phyloP scores from a whole-genome alignment of 2,329 filamentous ascomycete species.

The Microascus cirrosus region DNA sequence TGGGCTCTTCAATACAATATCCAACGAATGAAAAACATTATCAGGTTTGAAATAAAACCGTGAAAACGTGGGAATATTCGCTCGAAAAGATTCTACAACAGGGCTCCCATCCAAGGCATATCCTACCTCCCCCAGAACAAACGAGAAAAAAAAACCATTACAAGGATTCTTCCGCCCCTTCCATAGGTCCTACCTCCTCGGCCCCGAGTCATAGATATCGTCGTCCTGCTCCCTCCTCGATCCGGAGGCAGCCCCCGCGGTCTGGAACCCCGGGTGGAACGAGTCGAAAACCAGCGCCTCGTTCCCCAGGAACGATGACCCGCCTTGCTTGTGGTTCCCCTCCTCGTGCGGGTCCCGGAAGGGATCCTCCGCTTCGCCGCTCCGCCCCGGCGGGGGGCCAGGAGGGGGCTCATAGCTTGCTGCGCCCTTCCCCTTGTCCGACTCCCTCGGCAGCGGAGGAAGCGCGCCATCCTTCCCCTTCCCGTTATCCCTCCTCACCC shows the following conservation, averaged over 20 bases:
- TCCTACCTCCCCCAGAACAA: conserved; percentile 20
- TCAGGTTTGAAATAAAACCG: too few species aligned
- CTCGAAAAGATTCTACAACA: too few species aligned
- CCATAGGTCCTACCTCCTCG: neutral
- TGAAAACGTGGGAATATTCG: too few species aligned
- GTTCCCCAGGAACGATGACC: conserved; percentile 8
- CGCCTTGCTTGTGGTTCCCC: conserved; percentile 6
- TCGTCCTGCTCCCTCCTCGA: neutral
- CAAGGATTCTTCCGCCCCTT: neutral
- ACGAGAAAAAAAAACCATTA: neutral
- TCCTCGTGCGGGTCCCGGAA: conserved; percentile 16
- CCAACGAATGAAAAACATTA: too few species aligned
- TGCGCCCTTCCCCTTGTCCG: conserved; percentile 15
- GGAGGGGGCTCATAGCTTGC: conserved; percentile 9
- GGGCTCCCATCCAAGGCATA: conserved; percentile 10
- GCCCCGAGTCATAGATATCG: neutral
- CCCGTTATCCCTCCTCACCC: conserved; percentile 8
- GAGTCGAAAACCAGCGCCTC: conserved; percentile 4
- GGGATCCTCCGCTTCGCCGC: conserved; percentile 21
- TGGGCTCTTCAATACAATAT: too few species aligned
- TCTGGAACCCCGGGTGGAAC: conserved; percentile 14
- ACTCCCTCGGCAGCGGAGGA: conserved; percentile 3
- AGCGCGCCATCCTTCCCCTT: conserved; percentile 14
- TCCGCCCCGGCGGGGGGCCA: conserved; percentile 9
- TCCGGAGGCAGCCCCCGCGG: conserved; percentile 18